phyloP scores from a whole-genome alignment of 352 stramenopile genomes.

The Pythium folliculosum region DNA sequence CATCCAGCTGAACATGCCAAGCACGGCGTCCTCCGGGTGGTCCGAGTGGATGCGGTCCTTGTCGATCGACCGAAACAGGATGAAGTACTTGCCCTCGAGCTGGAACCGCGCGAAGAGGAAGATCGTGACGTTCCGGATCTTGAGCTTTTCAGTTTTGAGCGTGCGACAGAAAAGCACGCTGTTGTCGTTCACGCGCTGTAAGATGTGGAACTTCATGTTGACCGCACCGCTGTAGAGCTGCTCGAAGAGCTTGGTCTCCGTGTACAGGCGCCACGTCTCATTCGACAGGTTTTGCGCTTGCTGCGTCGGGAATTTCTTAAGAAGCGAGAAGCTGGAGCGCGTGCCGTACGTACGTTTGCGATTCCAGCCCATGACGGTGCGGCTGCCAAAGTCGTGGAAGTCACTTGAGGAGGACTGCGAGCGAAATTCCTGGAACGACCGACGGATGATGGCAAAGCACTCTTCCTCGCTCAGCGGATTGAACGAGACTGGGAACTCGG shows the following conservation, averaged over 20 bases:
- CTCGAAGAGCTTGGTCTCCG: conserved; percentile 31
- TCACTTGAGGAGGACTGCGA: conserved; percentile 23
- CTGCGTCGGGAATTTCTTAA: conserved; percentile 30
- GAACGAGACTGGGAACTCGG: conserved; percentile 30
- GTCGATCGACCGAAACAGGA: conserved; percentile 42
- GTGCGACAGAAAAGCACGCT: conserved; percentile 37
- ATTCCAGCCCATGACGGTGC: conserved; percentile 36
- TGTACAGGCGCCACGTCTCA: conserved; percentile 33
- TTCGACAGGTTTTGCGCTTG: conserved; percentile 23
- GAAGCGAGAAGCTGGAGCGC: conserved; percentile 33
- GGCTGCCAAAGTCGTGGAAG: conserved; percentile 26
- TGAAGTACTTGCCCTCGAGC: conserved; percentile 24
- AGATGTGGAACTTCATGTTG: conserved; percentile 37
- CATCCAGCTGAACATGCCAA: conserved; percentile 46
- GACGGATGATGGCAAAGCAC: conserved; percentile 28
- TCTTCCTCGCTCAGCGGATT: conserved; percentile 29
- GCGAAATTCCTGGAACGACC: conserved; percentile 16
- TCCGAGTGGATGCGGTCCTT: conserved; percentile 27
- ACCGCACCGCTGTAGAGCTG: conserved; percentile 39
- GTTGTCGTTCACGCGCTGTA: conserved; percentile 40
- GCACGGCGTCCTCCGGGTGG: conserved; percentile 22
- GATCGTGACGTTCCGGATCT: conserved; percentile 33
- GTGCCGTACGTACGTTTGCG: conserved; percentile 38
- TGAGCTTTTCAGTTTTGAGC: conserved; percentile 34
- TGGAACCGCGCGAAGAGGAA: conserved; percentile 38